A percentile compares a stretch with the other conserved stretches of the same genome.
phyloP scores from a whole-genome alignment of 2,329 filamentous ascomycete genomes.

The Xylaria sp. region DNA sequence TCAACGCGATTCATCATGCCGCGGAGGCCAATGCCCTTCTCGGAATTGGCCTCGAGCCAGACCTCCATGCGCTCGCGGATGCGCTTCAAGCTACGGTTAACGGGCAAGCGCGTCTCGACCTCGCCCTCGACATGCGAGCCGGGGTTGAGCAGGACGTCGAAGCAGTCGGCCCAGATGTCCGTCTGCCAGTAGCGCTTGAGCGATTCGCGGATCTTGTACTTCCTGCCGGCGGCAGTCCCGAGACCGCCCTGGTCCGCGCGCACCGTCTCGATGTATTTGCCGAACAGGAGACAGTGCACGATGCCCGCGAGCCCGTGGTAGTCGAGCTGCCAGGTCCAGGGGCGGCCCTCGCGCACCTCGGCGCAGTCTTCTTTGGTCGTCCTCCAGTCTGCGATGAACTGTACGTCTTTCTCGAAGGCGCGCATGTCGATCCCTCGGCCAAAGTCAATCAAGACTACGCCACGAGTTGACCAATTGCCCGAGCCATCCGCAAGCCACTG shows the following conservation, averaged over 20 bases:
- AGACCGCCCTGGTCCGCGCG: slow-evolving; percentile 65
- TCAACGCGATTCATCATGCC: slow-evolving; percentile 73
- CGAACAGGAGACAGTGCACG: slow-evolving; percentile 89
- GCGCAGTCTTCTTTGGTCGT: slow-evolving; percentile 87
- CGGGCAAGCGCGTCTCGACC: slow-evolving; percentile 74
- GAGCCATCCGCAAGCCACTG: slow-evolving; percentile 79
- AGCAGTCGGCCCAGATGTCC: slow-evolving; percentile 85
- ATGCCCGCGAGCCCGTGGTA: slow-evolving; percentile 92
- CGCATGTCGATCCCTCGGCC: slow-evolving; percentile 94
- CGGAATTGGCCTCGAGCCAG: slow-evolving; percentile 83
- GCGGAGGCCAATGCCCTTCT: slow-evolving; percentile 81
- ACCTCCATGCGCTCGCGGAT: slow-evolving; percentile 83
- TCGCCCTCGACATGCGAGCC: slow-evolving; percentile 69
- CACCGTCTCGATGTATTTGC: slow-evolving; percentile 89
- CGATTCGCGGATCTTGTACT: slow-evolving; percentile 82
- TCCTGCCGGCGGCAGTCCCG: slow-evolving; percentile 67
- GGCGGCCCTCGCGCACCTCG: slow-evolving; percentile 92
- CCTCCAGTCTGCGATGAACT: slow-evolving; percentile 97
- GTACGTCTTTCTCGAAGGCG: slow-evolving; percentile 78
- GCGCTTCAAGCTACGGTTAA: slow-evolving; percentile 73
- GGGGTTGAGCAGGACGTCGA: slow-evolving; percentile 89
- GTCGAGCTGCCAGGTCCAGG: slow-evolving; percentile 98
- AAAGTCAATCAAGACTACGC: slow-evolving; percentile 91
- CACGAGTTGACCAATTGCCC: slow-evolving; percentile 82
- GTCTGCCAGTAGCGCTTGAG: slow-evolving; percentile 97